These are phyloP conservation scores for Pythium insidiosum DNA, from an alignment of 352 stramenopile genomes.

Conservation along the genomic window DNA sequence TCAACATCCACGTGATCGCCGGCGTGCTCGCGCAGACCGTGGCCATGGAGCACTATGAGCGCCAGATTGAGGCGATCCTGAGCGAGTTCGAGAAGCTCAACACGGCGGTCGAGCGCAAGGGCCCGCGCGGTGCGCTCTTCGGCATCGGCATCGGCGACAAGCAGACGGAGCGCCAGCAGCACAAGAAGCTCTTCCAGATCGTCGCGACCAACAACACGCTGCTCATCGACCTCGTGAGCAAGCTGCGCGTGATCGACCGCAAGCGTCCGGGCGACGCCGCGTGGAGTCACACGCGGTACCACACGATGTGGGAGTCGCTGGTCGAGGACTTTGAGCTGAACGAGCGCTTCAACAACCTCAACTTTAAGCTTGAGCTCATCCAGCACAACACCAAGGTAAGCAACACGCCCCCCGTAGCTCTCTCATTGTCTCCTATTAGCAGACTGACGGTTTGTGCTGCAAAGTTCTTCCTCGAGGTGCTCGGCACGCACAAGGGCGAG, in stretches of 20 bases:
- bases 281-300: constrained; percentile 94
- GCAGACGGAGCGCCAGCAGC: constrained; percentile 62
- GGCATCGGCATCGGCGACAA: constrained; percentile 34
- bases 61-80: constrained; percentile 93
- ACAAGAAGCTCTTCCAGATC: constrained; percentile 83
- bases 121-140: constrained; percentile 59
- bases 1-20: constrained; percentile 90
- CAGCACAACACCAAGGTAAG: constrained; percentile 96
- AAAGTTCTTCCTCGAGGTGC: constrained; percentile 97
- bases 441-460: too few relatives aligned
- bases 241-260: constrained; percentile 94
- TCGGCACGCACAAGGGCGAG: constrained; percentile 93
- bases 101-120: constrained; percentile 71
- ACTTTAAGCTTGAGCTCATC: constrained; percentile 97
- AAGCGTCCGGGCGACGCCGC: constrained; percentile 88
- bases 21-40: constrained; percentile 95
- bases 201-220: constrained; percentile 96
- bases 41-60: constrained; percentile 94
- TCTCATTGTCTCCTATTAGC: too few relatives aligned
- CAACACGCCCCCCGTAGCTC: too few relatives aligned
- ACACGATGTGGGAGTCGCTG: constrained; percentile 86
- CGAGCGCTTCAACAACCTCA: constrained; percentile 93
- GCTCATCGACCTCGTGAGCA: constrained; percentile 94
- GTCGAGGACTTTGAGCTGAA: constrained; percentile 92
- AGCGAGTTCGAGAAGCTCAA: constrained; percentile 94